Evolutionary conservation across 371 early-diverging fungal species (phyloP), one percentile per base, ranked within the genome.

Genomic region (Parasitella parasitica): DNA sequence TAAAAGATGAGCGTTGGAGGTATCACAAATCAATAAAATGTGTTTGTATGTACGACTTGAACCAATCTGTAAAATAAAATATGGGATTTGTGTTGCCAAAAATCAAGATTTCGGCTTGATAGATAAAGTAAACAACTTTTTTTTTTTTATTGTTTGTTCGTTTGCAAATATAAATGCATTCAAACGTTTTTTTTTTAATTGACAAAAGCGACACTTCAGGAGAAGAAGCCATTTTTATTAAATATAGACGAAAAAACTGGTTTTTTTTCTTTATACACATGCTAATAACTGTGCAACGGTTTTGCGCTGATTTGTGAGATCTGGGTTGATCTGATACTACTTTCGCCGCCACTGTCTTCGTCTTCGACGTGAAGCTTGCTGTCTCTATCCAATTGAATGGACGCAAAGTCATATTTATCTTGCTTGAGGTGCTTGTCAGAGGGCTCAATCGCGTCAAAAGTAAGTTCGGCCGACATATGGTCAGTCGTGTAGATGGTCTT

Each of bases 281-380:
- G 11, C 5, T 22, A 46, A 12, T 64, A 64, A 37, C 54, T 54
- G 22, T 63, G 59, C 16, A 71, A 57, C 6, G 72, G 65, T 46
- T 68, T 71, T 18, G 62, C 65, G 20, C 72, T 71, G 18, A 60
- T 16, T 32, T 71, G 69, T 15, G 72, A 71, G 20, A 46, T 36
- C 15, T 71, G 69, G 3, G 48, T 59, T 15, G 72, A 71, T 24
- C 60, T 55, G n/a, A 68, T 52, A 55, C 69, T 68, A 6, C 62
- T 66, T 13, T 34, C 52, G 13, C 51, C 49, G 32, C 57, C 50
- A 38, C 52, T 55, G 3, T 62, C 65, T 9, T 59, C 61, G 5
- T 71, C 57, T 28, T 38, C 32, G 0, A 52, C 41, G 18, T 53
- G 35, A 11, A 38, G n/a, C 36, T 71, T 64, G 34, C 53, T 63